A percentile compares a stretch with the other conserved stretches of the same genome.
Evolutionary conservation across 352 stramenopile species (phyloP).

Genomic region (Pythium guiyangense): DNA sequence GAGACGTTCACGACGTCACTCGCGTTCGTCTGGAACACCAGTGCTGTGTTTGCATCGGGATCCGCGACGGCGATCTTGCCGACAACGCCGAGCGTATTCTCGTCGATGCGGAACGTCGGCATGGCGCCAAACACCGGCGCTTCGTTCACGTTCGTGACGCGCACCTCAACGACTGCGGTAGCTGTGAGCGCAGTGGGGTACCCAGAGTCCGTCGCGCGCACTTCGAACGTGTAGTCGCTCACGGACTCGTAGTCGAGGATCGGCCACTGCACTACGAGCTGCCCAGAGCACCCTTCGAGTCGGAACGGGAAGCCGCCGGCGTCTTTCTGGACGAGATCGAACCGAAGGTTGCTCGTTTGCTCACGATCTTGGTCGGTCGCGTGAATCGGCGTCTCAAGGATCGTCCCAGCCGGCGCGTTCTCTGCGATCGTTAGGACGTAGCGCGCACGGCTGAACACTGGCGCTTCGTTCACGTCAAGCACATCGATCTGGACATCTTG

Average conservation of each 20-base stretch:
- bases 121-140: conserved; percentile 26
- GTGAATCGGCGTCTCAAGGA: conserved; percentile 44
- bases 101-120: conserved; percentile 24
- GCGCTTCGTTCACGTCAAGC: conserved; percentile 49
- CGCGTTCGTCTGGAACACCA: conserved; percentile 32
- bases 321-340: conserved; percentile 37
- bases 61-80: conserved; percentile 32
- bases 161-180: conserved; percentile 22
- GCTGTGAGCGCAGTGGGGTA: conserved; percentile 30
- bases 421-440: conserved; percentile 40
- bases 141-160: conserved; percentile 50
- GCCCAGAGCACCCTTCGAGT: conserved; percentile 47
- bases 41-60: conserved; percentile 23
- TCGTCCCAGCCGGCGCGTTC: conserved; percentile 26
- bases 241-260: conserved; percentile 45
- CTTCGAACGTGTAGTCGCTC: conserved; percentile 30
- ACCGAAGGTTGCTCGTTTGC: conserved; percentile 41
- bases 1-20: conserved; percentile 22
- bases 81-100: conserved; percentile 34
- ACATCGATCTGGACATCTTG: conserved; percentile 37
- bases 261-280: conserved; percentile 40
- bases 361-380: conserved; percentile 40
- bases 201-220: conserved; percentile 36
- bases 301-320: conserved; percentile 33
- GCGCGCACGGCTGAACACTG: conserved; percentile 27